phyloP scores from a whole-genome alignment of 2,329 filamentous ascomycete species.

The Coniochaeta hoffmannii region DNA sequence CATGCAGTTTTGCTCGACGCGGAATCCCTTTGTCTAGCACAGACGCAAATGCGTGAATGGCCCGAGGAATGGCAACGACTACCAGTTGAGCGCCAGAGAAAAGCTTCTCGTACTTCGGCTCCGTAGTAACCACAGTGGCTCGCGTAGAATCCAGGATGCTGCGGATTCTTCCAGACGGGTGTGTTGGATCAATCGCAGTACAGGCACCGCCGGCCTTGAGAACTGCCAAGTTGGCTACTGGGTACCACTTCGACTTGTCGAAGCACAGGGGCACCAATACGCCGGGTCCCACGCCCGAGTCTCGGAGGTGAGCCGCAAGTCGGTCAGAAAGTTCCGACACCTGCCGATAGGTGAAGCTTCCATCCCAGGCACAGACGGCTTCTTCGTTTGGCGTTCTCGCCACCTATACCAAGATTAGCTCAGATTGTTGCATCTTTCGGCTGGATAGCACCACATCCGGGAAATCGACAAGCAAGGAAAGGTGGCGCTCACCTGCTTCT shows the following conservation, averaged over 20 bases:
- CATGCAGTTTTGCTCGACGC: not conserved
- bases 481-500: not conserved
- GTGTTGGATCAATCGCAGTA: not conserved
- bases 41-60: not conserved
- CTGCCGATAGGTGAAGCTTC: conserved; percentile 36
- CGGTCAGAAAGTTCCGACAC: conserved; percentile 32
- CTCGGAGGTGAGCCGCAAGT: conserved; percentile 29
- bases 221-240: not conserved
- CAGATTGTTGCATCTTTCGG: not conserved
- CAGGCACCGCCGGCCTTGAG: not conserved
- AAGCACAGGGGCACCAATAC: conserved; percentile 14
- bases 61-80: not conserved
- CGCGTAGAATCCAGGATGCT: not conserved
- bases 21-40: not conserved
- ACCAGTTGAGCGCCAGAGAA: not conserved
- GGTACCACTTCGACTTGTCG: not conserved
- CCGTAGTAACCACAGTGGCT: not conserved
- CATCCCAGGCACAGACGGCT: conserved; percentile 44
- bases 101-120: not conserved
- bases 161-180: not conserved
- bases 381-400: not conserved
- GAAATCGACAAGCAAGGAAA: not conserved
- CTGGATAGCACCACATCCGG: not conserved
- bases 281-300: conserved; percentile 26
- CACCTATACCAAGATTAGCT: not conserved